Evolutionary conservation across 78 protist genomes (phyloP), one percentile per base, ranked within the genome.

Genomic region (Dictyostelium firmibasis): DNA sequence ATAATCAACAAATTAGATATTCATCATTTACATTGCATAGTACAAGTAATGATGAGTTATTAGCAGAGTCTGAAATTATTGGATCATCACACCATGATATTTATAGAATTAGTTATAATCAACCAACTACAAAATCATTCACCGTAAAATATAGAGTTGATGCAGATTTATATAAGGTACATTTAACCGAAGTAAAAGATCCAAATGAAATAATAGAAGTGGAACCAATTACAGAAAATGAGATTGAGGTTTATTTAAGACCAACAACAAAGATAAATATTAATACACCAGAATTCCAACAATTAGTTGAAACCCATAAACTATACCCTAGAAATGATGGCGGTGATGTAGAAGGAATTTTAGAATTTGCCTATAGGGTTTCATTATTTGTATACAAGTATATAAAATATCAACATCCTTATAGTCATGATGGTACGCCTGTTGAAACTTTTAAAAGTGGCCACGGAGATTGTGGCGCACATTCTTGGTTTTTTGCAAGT

Each of bases 391-490:
- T 82, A 35, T 57, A 57, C 35, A 60, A 50, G 10, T 53, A 60
- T 33, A 4, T 82, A 18, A 18, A 82, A 35, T 82, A 82, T 29
- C 20, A 72, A 33, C 29, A 33, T 4, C 79, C 47, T 13, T 25
- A 20, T 82, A 10, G 75, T 2, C 43, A 60, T 35, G 64, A 57
- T 57, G 72, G 86, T 23, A 23, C 18, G 3, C 75, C 86, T 9
- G 1, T 31, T 16, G 23, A 29, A 23, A n/a, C 75, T 9, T 27
- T 82, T 82, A 5, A 16, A 20, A 2, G 0, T 20, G 75, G 75
- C 4, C n/a, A 35, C 23, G 86, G 86, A 16, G 86, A 82, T 82
- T 82, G 86, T 33, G 86, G 86, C 1, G 36, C 18, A 4, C 86
- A 57, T 35, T 35, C 86, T n/a, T 35, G 31, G 31, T 33, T 82